These are phyloP conservation scores for Pythium sp. DNA, from an alignment of 352 stramenopile species.

Conservation along the genomic window DNA sequence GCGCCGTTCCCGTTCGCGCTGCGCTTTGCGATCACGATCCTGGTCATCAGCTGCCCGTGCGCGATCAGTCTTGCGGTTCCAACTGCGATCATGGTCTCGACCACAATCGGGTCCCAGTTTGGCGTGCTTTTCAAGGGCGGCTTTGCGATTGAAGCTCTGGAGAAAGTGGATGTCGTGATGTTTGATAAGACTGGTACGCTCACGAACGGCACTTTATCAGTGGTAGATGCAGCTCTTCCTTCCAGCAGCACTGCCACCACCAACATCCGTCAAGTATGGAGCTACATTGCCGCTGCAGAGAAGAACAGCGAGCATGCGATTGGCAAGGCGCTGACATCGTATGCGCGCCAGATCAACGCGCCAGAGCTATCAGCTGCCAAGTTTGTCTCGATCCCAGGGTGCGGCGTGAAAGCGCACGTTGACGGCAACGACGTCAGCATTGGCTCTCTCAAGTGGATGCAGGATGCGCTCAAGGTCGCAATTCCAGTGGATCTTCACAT, in stretches of 20 bases:
- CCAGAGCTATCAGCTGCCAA: slow-evolving; percentile 22
- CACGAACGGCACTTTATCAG: slow-evolving; percentile 51
- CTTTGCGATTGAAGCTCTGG: slow-evolving; percentile 60
- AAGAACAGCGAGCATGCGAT: slow-evolving; percentile 66
- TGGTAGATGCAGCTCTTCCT: slow-evolving; percentile 25
- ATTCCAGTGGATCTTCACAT: slow-evolving; percentile 40
- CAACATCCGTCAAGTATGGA: slow-evolving; percentile 31
- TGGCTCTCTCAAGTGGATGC: slow-evolving; percentile 74
- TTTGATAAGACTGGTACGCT: slow-evolving; percentile 85
- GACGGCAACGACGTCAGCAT: slow-evolving; percentile 30
- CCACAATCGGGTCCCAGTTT: slow-evolving; percentile 72
- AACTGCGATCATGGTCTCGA: slow-evolving; percentile 78
- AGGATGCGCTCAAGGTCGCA: slow-evolving; percentile 42
- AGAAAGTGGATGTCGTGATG: slow-evolving; percentile 66
- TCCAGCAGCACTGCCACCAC: not conserved
- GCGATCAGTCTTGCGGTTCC: slow-evolving; percentile 74
- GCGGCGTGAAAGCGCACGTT: slow-evolving; percentile 50
- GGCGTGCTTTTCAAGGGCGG: slow-evolving; percentile 83
- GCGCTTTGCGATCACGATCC: slow-evolving; percentile 75
- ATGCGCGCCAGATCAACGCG: slow-evolving; percentile 33
- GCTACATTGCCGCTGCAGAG: slow-evolving; percentile 47
- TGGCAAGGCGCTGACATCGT: slow-evolving; percentile 45
- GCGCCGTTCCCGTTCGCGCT: slow-evolving; percentile 66
- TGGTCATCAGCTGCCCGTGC: slow-evolving; percentile 78
- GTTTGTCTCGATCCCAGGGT: slow-evolving; percentile 59